These are phyloP conservation scores for Pelargonium cotyledonis DNA, from an alignment of 441 rosid genomes.

Conservation along the genomic window DNA sequence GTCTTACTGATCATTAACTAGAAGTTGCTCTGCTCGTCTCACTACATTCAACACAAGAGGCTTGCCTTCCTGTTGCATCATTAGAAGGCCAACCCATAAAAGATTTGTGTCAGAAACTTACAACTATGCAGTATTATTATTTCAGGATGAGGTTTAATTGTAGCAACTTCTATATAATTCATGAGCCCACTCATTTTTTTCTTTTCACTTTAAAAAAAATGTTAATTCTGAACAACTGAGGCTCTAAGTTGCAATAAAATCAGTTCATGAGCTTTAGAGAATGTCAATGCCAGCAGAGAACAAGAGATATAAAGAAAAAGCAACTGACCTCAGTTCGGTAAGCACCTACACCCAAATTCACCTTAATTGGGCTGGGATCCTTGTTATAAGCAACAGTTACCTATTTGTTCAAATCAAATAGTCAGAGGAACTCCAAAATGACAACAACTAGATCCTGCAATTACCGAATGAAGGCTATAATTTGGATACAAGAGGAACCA, in stretches of 20 bases:
- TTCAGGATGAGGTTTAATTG: too few species aligned
- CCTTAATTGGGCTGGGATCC: neutral
- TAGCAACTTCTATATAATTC: neutral
- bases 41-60: slow-evolving; percentile 62
- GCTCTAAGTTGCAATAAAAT: too few species aligned
- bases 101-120: neutral
- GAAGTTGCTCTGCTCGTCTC: slow-evolving; percentile 52
- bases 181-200: neutral
- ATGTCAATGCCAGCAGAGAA: too few species aligned
- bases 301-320: neutral
- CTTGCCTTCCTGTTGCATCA: slow-evolving; percentile 54
- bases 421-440: slow-evolving; percentile 2
- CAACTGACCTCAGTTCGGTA: slow-evolving; percentile 7
- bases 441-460: neutral
- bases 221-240: neutral
- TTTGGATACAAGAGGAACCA: neutral
- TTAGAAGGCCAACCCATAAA: slow-evolving; percentile 5
- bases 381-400: slow-evolving; percentile 3
- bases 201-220: too few species aligned
- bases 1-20: slow-evolving; percentile 53
- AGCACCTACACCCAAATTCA: slow-evolving; percentile 10
- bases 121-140: neutral
- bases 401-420: neutral
- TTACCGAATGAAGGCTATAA: neutral
- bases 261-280: neutral